A percentile compares a stretch with the other conserved stretches of the same genome.
Conservation (phyloP, 345 rosid genomes). For the Erysimum cheiranthoides region DNA sequence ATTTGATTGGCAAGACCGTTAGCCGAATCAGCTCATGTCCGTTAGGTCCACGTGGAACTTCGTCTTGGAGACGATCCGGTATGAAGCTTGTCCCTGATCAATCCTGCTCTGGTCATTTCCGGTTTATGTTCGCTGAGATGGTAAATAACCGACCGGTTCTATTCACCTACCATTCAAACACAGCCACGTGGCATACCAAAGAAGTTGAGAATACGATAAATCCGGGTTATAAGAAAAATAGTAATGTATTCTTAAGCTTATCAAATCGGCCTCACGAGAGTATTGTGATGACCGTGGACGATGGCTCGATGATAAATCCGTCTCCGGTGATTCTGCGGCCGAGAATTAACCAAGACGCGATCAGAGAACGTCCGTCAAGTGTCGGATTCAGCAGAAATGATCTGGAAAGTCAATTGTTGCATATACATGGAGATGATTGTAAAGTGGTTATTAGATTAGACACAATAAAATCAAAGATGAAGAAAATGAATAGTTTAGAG, state of each 20-base stretch:
- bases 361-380: slow-evolving; percentile 32
- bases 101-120: slow-evolving; percentile 53
- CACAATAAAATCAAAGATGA: slow-evolving; percentile 21
- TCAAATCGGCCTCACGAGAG: slow-evolving; percentile 57
- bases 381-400: slow-evolving; percentile 41
- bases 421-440: slow-evolving; percentile 73
- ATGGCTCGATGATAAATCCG: slow-evolving; percentile 19
- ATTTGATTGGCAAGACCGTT: slow-evolving; percentile 53
- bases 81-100: slow-evolving; percentile 57
- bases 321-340: slow-evolving; percentile 53
- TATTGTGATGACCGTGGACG: slow-evolving; percentile 49
- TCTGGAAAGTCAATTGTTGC: slow-evolving; percentile 34
- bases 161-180: slow-evolving; percentile 55
- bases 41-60: slow-evolving; percentile 80
- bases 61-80: slow-evolving; percentile 79
- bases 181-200: slow-evolving; percentile 55
- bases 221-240: neutral
- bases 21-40: slow-evolving; percentile 68
- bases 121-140: slow-evolving; percentile 69
- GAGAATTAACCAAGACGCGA: slow-evolving; percentile 38
- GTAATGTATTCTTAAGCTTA: slow-evolving; percentile 55
- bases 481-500: slow-evolving; percentile 49
- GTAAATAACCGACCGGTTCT: slow-evolving; percentile 58
- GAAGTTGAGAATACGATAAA: slow-evolving; percentile 46
- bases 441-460: slow-evolving; percentile 55